phyloP scores from a whole-genome alignment of 176 grass and related monocot species.

The Phragmites australis region DNA sequence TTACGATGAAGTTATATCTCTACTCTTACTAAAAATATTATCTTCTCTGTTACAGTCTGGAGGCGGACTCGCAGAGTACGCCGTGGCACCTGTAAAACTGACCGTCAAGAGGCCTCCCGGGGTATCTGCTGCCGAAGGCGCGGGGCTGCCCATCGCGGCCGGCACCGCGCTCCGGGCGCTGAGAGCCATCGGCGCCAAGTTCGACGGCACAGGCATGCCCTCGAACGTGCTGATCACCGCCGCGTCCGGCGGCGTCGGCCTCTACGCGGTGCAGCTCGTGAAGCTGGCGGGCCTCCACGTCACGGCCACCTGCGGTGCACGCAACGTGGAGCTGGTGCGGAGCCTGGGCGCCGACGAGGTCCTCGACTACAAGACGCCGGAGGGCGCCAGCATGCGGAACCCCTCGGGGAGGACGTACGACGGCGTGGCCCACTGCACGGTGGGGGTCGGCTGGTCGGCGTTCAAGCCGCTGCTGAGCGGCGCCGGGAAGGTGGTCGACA shows the following conservation, averaged over 20 bases:
- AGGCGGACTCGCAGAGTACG: slow-evolving; percentile 58
- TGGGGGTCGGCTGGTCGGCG: slow-evolving; percentile 44
- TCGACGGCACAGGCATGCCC: slow-evolving; percentile 14
- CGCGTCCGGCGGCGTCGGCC: slow-evolving; percentile 47
- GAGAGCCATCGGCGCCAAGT: slow-evolving; percentile 35
- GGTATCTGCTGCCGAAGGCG: slow-evolving; percentile 36
- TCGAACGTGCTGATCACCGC: slow-evolving; percentile 48
- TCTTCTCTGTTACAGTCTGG: slow-evolving; percentile 37
- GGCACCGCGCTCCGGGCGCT: slow-evolving; percentile 47
- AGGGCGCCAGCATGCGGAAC: slow-evolving; percentile 36
- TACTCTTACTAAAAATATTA: not conserved
- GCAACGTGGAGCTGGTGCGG: slow-evolving; percentile 45
- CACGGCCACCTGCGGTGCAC: slow-evolving; percentile 53
- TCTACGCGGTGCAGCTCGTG: slow-evolving; percentile 52
- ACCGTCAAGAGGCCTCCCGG: slow-evolving; percentile 22
- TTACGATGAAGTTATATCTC: not conserved
- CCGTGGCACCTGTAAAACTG: slow-evolving; percentile 22
- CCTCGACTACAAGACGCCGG: slow-evolving; percentile 47
- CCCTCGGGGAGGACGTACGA: slow-evolving; percentile 52
- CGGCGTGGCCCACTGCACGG: slow-evolving; percentile 52
- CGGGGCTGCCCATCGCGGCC: slow-evolving; percentile 36
- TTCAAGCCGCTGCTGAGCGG: slow-evolving; percentile 49
- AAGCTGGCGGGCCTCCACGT: slow-evolving; percentile 46
- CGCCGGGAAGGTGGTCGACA: slow-evolving; percentile 50
- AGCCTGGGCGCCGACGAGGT: slow-evolving; percentile 55